These are phyloP conservation scores for Phytopythium delawarense DNA, from an alignment of 352 stramenopile species.

Conservation along the genomic window DNA sequence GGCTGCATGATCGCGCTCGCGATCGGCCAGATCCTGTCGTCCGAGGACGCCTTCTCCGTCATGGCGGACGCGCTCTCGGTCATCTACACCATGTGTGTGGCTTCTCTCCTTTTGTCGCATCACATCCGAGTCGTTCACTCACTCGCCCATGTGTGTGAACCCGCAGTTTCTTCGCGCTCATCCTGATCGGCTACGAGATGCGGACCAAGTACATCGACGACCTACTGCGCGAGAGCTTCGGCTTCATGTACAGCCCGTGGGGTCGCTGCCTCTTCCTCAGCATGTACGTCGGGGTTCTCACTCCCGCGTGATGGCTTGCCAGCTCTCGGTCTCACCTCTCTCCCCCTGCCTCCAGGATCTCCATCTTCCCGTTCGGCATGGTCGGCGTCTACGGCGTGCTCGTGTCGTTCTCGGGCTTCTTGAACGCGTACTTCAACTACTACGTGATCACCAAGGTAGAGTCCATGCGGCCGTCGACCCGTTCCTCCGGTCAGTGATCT, in stretches of 20 bases:
- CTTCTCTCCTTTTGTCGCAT: constrained; percentile 2
- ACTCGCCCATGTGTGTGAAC: constrained; percentile 5
- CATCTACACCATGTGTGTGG: constrained; percentile 81
- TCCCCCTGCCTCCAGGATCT: constrained; percentile 45
- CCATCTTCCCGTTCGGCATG: constrained; percentile 88
- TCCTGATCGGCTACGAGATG: constrained; percentile 83
- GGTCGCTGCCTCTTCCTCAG: constrained; percentile 81
- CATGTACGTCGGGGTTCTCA: constrained; percentile 47
- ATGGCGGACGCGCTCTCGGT: constrained; percentile 75
- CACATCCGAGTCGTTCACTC: not conserved
- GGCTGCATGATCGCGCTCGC: constrained; percentile 73
- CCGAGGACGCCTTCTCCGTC: constrained; percentile 61
- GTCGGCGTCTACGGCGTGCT: constrained; percentile 76
- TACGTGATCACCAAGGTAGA: constrained; percentile 83
- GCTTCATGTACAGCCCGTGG: constrained; percentile 89
- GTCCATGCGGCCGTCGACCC: not conserved
- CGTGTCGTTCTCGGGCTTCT: constrained; percentile 69
- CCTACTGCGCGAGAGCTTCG: constrained; percentile 72
- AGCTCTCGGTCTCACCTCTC: not conserved
- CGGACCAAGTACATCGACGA: constrained; percentile 65
- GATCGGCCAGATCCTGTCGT: constrained; percentile 62
- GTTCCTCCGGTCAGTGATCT: not conserved
- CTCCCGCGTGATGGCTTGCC: not conserved
- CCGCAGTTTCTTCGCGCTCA: constrained; percentile 74
- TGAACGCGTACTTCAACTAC: constrained; percentile 89